Base-by-base conservation (phyloP, 2,329 filamentous ascomycete genomes). In the Allantophomopsis lycopodina region DNA sequence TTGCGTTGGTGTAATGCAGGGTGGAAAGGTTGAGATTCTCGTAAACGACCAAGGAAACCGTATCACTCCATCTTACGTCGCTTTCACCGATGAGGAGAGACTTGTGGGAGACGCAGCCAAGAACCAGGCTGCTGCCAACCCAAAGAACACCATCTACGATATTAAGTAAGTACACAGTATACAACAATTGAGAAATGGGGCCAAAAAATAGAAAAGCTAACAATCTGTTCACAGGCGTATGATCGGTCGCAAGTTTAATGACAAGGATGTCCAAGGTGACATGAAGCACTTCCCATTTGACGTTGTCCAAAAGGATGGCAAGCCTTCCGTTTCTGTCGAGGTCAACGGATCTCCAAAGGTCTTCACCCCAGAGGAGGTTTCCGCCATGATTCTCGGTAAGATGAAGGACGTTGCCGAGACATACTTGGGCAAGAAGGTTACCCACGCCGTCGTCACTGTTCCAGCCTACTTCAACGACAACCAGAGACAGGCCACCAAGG, bases 281-380 rank as follows among this genome's bases (percentile, higher is more conserved):
- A 75, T 91, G 60, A 96, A 98, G 83, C 84, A 95, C 73, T 95
- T 94, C 76, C 89, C 91, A 57, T 98, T 89, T 82, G 86, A 85
- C 69, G 83, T 98, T 45, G 60, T 86, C 57, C 74, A 83, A 72
- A 88, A 91, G 72, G 77, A 83, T 64, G 87, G 79, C 60, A 94
- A 95, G 71, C 91, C 91, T 48, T 67, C 79, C 50, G 79, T 98
- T 58, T 73, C 82, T 60, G 83, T 89, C 53, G 63, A 82, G 42
- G 77, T 84, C 50, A 59, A 66, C 58, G 73, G 76, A 42, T 53
- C 68, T 46, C 62, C 74, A 52, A 86, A 81, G 69, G 72, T 68
- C 48, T 86, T 87, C 68, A 86, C 82, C 45, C 81, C 83, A 45
- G 83, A 87, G 64, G 82, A 87, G 60, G 66, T 87, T 54, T 84